Base-by-base conservation (phyloP, 2,329 filamentous ascomycete species). In the Hypoxylon sp. region DNA sequence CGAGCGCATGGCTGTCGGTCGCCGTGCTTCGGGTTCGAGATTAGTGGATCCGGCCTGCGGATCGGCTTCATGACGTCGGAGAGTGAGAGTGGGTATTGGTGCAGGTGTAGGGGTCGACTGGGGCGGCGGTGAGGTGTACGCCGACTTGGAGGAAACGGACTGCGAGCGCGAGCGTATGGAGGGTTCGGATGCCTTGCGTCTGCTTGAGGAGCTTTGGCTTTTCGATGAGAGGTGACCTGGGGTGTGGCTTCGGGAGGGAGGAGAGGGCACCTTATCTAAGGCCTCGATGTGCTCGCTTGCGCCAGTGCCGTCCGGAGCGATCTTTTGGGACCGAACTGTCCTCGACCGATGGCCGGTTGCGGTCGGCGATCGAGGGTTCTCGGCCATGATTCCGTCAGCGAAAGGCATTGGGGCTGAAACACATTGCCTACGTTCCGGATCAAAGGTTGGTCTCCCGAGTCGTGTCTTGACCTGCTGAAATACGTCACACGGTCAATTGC, bases 201-300 rank as follows among this genome's bases (percentile, higher is more conserved):
- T 82, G 66, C 81, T 82, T 10, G 72, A 55, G 26, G 72, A 68
- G 52, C 72, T 64, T 67, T 85, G 84, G 79, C 85, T 88, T 80
- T 86, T 89, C 71, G 85, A 84, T 11, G 88, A 80, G 44, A 90
- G 82, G 73, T 90, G 87, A 63, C 88, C 87, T 1, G 88, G 88
- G 1, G 88, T 90, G 76, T 90, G 88, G 75, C 85, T 89, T 71
- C 88, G 84, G 29, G 83, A 83, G 79, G 68, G 78, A 59, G 67
- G 78, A 59, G 67, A 77, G 58, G 77, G 74, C 17, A 75, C 74
- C 61, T 76, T 79, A 67, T 81, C 80, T 63, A 71, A 78, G 64
- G 76, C 75, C 63, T 81, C 79, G 73, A 74, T 75, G 37, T 74
- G 79, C 53, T 80, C 78, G 58, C 76, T 65, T 57, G 71, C 72